These are phyloP conservation scores for Kingdonia uniflora DNA, from an alignment of 164 flowering plant species.

Conservation along the genomic window DNA sequence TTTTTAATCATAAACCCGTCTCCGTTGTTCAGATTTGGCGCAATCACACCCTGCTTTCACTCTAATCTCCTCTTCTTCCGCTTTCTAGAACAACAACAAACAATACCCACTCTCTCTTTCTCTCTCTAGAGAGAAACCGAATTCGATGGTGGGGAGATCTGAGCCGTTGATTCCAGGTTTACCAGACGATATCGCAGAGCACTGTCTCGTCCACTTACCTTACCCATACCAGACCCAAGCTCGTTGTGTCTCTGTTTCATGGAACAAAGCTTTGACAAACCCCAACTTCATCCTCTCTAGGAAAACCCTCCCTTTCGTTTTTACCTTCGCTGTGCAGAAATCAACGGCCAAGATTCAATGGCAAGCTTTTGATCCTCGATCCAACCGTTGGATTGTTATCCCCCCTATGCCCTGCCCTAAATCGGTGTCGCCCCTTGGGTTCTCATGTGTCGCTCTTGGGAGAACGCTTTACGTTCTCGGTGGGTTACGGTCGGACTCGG, in stretches of 20 bases:
- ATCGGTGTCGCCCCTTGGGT: conserved; percentile 18
- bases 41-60: neutral
- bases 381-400: conserved; percentile 35
- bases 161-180: conserved; percentile 42
- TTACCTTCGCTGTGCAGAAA: conserved; percentile 31
- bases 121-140: neutral
- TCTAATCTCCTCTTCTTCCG: neutral
- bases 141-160: neutral
- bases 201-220: conserved; percentile 37
- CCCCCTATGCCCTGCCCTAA: conserved; percentile 36
- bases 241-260: conserved; percentile 33
- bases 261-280: conserved; percentile 31
- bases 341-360: conserved; percentile 36
- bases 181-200: conserved; percentile 38
- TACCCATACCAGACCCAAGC: conserved; percentile 32
- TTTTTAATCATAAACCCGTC: conserved; percentile 3
- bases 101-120: no score
- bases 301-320: conserved; percentile 31
- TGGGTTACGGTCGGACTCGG: conserved; percentile 33
- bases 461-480: conserved; percentile 38
- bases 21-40: conserved; percentile 18
- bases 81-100: neutral
- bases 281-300: conserved; percentile 21
- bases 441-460: conserved; percentile 29
- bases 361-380: conserved; percentile 44